A percentile compares a stretch with the other conserved stretches of the same genome.
Conservation (phyloP, 306 rosid species). For the Prunus mira region DNA sequence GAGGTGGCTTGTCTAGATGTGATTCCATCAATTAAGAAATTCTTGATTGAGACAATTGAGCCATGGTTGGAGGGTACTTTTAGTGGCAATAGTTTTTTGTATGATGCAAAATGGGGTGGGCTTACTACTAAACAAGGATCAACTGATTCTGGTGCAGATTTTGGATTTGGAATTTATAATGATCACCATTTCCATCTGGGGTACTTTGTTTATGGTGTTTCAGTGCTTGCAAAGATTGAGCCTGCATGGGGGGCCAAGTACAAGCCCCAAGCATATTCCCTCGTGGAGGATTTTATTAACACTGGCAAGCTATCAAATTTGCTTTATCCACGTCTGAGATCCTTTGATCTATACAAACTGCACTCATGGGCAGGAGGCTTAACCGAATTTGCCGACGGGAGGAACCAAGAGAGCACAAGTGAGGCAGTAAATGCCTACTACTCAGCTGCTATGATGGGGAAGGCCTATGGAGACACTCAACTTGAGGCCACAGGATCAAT, state of each 20-base stretch:
- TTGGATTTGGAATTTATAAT: conserved; percentile 65
- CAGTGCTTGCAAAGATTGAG: conserved; percentile 26
- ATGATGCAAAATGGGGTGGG: conserved; percentile 72
- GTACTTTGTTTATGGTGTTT: conserved; percentile 7
- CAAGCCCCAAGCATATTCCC: conserved; percentile 55
- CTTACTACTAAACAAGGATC: conserved; percentile 54
- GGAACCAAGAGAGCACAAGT: conserved; percentile 74
- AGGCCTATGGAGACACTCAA: conserved; percentile 50
- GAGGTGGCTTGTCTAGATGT: conserved; percentile 42
- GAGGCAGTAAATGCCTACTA: conserved; percentile 69
- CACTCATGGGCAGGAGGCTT: conserved; percentile 85
- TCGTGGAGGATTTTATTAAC: conserved; percentile 56
- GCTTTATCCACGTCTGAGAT: conserved; percentile 45
- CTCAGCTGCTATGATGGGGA: conserved; percentile 61
- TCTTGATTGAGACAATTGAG: conserved; percentile 50
- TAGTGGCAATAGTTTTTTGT: conserved; percentile 54
- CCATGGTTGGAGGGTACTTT: conserved; percentile 80
- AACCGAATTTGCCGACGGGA: conserved; percentile 59
- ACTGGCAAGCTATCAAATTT: conserved; percentile 26
- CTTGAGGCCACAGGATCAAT: conserved; percentile 48
- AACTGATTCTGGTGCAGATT: conserved; percentile 43
- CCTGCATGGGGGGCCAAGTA: conserved; percentile 59
- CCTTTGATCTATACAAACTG: conserved; percentile 50
- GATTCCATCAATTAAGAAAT: conserved; percentile 43
- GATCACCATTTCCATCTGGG: conserved; percentile 71